phyloP scores from a whole-genome alignment of 2,329 filamentous ascomycete species.

The Hypoxylon sp. region DNA sequence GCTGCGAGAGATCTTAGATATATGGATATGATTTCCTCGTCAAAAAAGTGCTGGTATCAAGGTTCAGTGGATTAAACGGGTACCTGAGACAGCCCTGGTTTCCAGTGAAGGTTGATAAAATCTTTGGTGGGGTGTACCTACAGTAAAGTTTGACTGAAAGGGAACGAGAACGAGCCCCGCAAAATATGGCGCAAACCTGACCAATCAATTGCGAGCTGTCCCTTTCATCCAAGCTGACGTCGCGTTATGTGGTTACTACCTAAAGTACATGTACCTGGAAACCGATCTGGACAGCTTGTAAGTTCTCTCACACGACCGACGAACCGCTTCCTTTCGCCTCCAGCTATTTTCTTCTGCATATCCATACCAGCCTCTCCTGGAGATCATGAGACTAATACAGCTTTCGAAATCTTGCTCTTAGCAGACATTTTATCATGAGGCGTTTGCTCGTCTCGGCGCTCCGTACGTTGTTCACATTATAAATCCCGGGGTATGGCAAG shows the following conservation, averaged over 20 bases:
- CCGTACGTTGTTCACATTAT: slow-evolving; percentile 45
- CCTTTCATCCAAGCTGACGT: slow-evolving; percentile 38
- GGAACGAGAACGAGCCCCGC: slow-evolving; percentile 6
- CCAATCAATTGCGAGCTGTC: slow-evolving; percentile 29
- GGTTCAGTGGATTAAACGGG: too few species aligned
- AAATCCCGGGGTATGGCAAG: slow-evolving; percentile 8
- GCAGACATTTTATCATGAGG: slow-evolving; percentile 50
- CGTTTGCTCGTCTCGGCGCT: slow-evolving; percentile 50
- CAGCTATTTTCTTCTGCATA: slow-evolving; percentile 10
- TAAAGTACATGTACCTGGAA: background rate
- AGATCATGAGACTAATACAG: slow-evolving; percentile 51
- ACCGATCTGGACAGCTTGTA: slow-evolving; percentile 52
- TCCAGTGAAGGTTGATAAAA: slow-evolving; percentile 21
- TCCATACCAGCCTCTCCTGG: slow-evolving; percentile 35
- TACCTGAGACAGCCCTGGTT: too few species aligned
- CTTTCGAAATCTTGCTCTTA: slow-evolving; percentile 48
- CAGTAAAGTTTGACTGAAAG: background rate
- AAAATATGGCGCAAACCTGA: slow-evolving; percentile 1
- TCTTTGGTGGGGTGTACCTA: slow-evolving; percentile 15
- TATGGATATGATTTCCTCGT: too few species aligned
- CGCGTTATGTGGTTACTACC: slow-evolving; percentile 36
- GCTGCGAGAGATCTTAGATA: too few species aligned
- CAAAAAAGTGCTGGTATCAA: too few species aligned
- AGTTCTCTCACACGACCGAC: slow-evolving; percentile 24
- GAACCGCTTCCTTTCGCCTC: slow-evolving; percentile 3